Base-by-base conservation (phyloP, 139 green algal genomes). In the Gonium pectorale region DNA sequence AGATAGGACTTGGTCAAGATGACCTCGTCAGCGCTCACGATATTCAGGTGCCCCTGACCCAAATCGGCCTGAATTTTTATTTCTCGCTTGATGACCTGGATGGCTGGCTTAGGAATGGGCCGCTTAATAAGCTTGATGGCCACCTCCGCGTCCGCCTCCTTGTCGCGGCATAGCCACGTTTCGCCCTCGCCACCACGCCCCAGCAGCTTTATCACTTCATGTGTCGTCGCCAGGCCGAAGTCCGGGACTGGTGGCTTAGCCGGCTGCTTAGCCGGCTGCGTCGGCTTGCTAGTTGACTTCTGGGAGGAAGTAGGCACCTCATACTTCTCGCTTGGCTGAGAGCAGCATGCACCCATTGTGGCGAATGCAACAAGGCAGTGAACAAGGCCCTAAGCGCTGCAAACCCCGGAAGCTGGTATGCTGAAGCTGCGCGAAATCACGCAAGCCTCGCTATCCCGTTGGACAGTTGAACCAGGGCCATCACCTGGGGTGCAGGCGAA, bases 11-110 rank as follows among this genome's bases (percentile, higher is more conserved):
- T 86, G 15, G 86, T 88, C 6, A 95, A 80, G 31, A 95, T 79
- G 15, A 95, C 92, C 56, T 92, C 89, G 9, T 92, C 80, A 17
- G 92, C 88, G 64, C 89, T 88, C 27, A 95, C 89, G 31, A 95
- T 93, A 86, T 93, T 95, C 24, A 93, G 80, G 82, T 95, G 92
- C 0, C 90, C 90, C 59, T 94, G 86, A 0, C 92, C 92, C 46
- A 95, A 73, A 54, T 93, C 87, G 3, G 92, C 86, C 59, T 94
- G 86, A 33, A 95, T 94, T 77, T 91, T 91, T 38, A 95, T 95
- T 72, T 95, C 92, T 3, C 90, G 88, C 86, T 91, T 91, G 68
- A 94, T 93, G 80, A 95, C 86, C 54, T 87, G 67, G 29, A 95
- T 88, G 31, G 87, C 88, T 51, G 88, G 52, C 62, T 91, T 92